Percentiles rank a stretch among this genome's conserved stretches.
These are phyloP conservation scores for Hygrocybe punicea DNA, from an alignment of 768 basidiomycete species.

Conservation along the genomic window DNA sequence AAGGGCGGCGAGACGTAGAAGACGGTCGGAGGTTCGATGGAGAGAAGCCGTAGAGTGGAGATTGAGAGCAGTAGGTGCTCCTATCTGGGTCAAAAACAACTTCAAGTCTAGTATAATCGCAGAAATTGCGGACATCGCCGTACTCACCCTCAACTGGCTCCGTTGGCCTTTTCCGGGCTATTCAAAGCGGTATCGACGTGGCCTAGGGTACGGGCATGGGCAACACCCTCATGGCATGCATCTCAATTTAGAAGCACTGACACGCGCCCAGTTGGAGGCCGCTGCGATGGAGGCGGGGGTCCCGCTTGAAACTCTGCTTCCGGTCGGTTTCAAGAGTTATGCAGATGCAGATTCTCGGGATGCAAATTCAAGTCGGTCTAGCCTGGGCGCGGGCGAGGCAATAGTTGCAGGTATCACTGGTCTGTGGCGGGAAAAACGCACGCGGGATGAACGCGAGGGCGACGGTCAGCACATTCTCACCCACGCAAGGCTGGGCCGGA, in stretches of 20 bases:
- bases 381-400: conserved; percentile 7
- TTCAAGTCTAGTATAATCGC: conserved; percentile 2
- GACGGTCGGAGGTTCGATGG: conserved; percentile 54
- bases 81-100: conserved; percentile 52
- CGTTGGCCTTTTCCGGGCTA: conserved; percentile 18
- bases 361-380: not conserved
- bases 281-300: conserved; percentile 69
- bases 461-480: conserved; percentile 33
- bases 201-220: conserved; percentile 12
- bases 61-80: conserved; percentile 46
- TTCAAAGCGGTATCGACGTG: conserved; percentile 13
- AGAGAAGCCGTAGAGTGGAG: conserved; percentile 60
- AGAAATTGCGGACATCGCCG: conserved; percentile 7
- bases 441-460: not conserved
- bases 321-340: conserved; percentile 31
- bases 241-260: conserved; percentile 61
- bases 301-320: conserved; percentile 50
- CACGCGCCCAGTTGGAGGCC: conserved; percentile 51
- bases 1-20: conserved; percentile 39
- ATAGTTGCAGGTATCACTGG: not conserved
- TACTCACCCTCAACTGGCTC: conserved; percentile 4
- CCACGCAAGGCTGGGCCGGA: conserved; percentile 54
- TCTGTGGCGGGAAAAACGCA: conserved; percentile 1
- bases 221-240: conserved; percentile 47
- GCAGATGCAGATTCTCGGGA: conserved; percentile 9